These are phyloP conservation scores for Trametopsis cervina DNA, from an alignment of 768 basidiomycete species.

Conservation along the genomic window DNA sequence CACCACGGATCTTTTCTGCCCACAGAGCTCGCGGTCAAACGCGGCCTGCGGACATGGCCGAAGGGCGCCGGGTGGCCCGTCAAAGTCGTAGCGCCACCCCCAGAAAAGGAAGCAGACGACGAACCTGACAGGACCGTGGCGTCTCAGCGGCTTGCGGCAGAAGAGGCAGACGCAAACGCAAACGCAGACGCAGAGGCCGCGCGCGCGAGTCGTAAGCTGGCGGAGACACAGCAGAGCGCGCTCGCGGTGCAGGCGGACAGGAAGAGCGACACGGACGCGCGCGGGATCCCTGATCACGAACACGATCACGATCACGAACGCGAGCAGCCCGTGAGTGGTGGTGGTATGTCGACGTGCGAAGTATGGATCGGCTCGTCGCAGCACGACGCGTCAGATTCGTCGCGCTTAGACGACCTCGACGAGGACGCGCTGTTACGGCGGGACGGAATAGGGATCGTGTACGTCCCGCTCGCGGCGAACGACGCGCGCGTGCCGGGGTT, in stretches of 20 bases:
- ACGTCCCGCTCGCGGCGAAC: constrained; percentile 21
- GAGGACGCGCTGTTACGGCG: constrained; percentile 20
- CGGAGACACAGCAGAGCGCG: constrained; percentile 19
- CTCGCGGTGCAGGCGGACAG: constrained; percentile 18
- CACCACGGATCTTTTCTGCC: not conserved
- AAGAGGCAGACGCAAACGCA: not conserved
- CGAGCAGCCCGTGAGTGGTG: constrained; percentile 9
- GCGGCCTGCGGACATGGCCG: constrained; percentile 21
- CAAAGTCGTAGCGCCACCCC: constrained; percentile 6
- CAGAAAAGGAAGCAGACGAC: constrained; percentile 1
- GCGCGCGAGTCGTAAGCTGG: constrained; percentile 17
- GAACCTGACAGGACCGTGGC: constrained; percentile 1
- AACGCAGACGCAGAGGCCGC: constrained; percentile 5
- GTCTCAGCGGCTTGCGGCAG: not conserved
- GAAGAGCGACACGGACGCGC: constrained; percentile 12
- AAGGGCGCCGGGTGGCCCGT: constrained; percentile 20
- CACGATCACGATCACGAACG: no score
- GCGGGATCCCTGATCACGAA: constrained; percentile 12
- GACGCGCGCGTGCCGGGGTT: constrained; percentile 18
- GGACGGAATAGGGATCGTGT: constrained; percentile 21
- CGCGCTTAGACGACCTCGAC: constrained; percentile 22
- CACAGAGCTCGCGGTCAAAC: constrained; percentile 19
- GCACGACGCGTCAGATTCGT: constrained; percentile 10
- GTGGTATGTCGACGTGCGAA: constrained; percentile 14
- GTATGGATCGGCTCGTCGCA: constrained; percentile 23